A percentile compares a stretch with the other conserved stretches of the same genome.
Conservation (phyloP, 2,329 filamentous ascomycete genomes). For the Elsinoe necatrix region DNA sequence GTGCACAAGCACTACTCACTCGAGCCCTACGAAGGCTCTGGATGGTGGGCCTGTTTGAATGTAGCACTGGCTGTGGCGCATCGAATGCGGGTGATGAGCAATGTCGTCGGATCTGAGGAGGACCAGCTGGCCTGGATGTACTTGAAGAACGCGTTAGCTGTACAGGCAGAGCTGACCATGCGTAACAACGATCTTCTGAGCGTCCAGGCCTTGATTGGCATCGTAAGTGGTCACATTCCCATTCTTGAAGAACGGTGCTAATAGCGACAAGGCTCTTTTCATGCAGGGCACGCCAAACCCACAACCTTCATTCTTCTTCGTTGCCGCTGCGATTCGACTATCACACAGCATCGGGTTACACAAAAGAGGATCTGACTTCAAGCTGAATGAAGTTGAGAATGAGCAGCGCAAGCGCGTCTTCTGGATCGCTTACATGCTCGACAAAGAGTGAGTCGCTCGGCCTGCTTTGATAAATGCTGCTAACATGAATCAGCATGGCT, state of each 20-base stretch:
- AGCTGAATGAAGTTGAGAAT: constrained; percentile 84
- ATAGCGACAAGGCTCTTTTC: constrained; percentile 58
- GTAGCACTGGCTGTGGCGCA: constrained; percentile 89
- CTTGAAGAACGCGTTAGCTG: constrained; percentile 91
- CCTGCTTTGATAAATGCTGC: too few species aligned
- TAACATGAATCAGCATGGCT: constrained; percentile 46
- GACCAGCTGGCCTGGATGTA: constrained; percentile 94
- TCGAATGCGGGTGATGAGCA: constrained; percentile 88
- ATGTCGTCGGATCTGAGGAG: constrained; percentile 80
- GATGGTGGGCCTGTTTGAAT: constrained; percentile 98
- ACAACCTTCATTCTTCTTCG: constrained; percentile 83
- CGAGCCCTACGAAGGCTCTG: constrained; percentile 87
- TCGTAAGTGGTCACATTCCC: constrained; percentile 43
- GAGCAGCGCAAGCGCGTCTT: constrained; percentile 78
- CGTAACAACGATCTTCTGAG: constrained; percentile 91
- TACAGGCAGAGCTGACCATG: constrained; percentile 88
- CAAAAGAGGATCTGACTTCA: constrained; percentile 86
- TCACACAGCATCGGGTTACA: constrained; percentile 93
- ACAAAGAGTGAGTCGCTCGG: constrained; percentile 57
- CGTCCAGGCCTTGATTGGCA: constrained; percentile 86
- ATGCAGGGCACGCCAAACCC: constrained; percentile 95
- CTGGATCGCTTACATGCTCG: constrained; percentile 67
- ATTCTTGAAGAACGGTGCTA: constrained; percentile 11
- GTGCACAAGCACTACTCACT: constrained; percentile 88
- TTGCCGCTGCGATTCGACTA: constrained; percentile 81